Base-by-base conservation (phyloP, 768 basidiomycete species). In the Ephemerocybe angulata region DNA sequence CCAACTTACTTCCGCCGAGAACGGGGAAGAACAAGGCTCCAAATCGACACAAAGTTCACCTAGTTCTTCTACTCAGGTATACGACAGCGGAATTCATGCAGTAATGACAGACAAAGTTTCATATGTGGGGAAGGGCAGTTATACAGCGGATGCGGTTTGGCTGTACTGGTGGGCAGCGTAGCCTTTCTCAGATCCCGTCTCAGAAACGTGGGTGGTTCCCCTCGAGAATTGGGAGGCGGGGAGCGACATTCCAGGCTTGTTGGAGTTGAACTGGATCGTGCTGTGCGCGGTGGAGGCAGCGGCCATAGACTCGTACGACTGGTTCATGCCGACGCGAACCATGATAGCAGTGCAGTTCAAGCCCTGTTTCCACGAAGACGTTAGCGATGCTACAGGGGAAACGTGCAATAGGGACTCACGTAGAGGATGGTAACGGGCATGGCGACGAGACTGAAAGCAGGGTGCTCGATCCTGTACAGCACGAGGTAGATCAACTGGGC, bases 301-400 rank as follows among this genome's bases (percentile, higher is more conserved):
- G 17, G 29, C 47, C 15, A 30, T 11, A 15, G 10, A 13, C 47
- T 49, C 47, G 47, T 27, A 49, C 10, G 47, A 49, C 15, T 31
- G 47, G 29, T 49, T 49, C 47, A 49, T 49, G 2, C 47, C 47
- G 33, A 49, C 29, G 22, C 47, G 47, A 19, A 31, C 47, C 47
- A 49, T 49, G 19, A 49, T 49, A 12, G 47, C 47, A 12, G 47
- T 49, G 30, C 47, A 49, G 47, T 49, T 49, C 28, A 49, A 28
- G 15, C 47, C 47, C 47, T 49, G n/a, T 7, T 10, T 2, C 12
- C 7, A 3, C 3, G 13, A 22, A 27, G 24, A 13, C 27, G 27
- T 46, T 25, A 47, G 27, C 24, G 8, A 42, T 22, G 21, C 2
- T 21, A 42, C 2, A 2, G 41, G 22, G 2, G 22, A 10, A 42